Evolutionary conservation across 345 rosid genomes (phyloP), one percentile per base, ranked within the genome.

Genomic region (Orychophragmus violaceus): DNA sequence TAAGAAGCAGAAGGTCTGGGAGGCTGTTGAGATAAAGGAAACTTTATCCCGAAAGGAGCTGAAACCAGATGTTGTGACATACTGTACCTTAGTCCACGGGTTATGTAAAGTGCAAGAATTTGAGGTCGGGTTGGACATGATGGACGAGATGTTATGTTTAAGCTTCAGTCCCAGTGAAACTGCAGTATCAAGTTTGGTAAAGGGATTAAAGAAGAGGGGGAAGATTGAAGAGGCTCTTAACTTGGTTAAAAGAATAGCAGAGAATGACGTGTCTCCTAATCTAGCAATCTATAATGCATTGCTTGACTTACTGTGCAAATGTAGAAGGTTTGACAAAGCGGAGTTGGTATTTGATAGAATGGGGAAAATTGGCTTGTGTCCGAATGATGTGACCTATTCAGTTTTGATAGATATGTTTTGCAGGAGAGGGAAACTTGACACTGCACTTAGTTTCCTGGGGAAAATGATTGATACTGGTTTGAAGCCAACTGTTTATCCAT

Each of bases 341-440:
- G 84, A 82, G 79, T 70, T 67, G 54, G 91, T 90, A 42, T 87
- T 80, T 59, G 58, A 78, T 51, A 78, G 71, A 54, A 90, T 94
- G 97, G 75, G 52, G 63, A 69, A 23, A 57, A 81, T 36, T 2
- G 66, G 87, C 3, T 68, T 84, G 42, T 48, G 30, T 45, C 83
- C 88, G 0, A 84, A 90, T 77, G 83, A 81, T 53, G 82, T 87
- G 37, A 84, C 97, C 10, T 90, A 76, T 77, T 79, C 90, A 12
- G 82, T 94, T 76, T 67, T 94, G 74, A 82, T 94, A 11, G 85
- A 84, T 81, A 88, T 87, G 37, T 85, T 85, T 65, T 88, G 92
- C 71, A 88, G 89, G 82, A 79, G 85, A 78, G 92, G 92, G 3
- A 54, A 82, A 59, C 66, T 87, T 51, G 90, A 87, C 66, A 37